Evolutionary conservation across 345 rosid species (phyloP), one percentile per base, ranked within the genome.

Genomic region (Citrus mangshanensis): DNA sequence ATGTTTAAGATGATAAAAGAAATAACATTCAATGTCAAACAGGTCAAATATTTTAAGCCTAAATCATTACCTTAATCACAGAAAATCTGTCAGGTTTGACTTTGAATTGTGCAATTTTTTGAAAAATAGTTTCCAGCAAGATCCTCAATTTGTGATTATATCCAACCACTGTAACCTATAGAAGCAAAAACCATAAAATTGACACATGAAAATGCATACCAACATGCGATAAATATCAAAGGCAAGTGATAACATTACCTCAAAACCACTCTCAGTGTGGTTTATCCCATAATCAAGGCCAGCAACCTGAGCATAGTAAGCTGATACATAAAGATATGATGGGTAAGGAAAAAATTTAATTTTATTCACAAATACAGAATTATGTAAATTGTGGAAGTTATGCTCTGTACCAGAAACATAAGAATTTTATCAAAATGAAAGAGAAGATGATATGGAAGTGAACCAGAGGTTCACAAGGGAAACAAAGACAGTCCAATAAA

Each of bases 261-360:
- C 87, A 83, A 95, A 93, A 76, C 99, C 98, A 78, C 84, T 74
- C 49, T 88, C 89, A 16, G 87, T 81, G 22, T 78, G 82, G 83
- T 68, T 75, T 79, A 95, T 87, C 76, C 76, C 70, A 75, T 93
- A 95, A 82, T 84, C 70, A 77, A 95, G 91, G 75, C 97, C 98
- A 86, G 99, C 99, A 86, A 92, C 95, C 82, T 88, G 87, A 27
- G 98, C 99, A 86, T 92, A 90, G 83, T 93, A 95, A 77, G 98
- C 98, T 95, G 90, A 68, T 87, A 85, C 77, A 83, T 61, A 38
- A 80, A 83, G 59, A 68, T 37, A 73, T 32, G 42, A 61, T 27
- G 56, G 25, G 60, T 72, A 13, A 70, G 70, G 68, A 75, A 56
- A 3, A 65, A 10, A 4, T 21, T 30, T 30, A 32, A 32, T 32